Base-by-base conservation (phyloP, 2,329 filamentous ascomycete species). In the Monosporascus ibericus region DNA sequence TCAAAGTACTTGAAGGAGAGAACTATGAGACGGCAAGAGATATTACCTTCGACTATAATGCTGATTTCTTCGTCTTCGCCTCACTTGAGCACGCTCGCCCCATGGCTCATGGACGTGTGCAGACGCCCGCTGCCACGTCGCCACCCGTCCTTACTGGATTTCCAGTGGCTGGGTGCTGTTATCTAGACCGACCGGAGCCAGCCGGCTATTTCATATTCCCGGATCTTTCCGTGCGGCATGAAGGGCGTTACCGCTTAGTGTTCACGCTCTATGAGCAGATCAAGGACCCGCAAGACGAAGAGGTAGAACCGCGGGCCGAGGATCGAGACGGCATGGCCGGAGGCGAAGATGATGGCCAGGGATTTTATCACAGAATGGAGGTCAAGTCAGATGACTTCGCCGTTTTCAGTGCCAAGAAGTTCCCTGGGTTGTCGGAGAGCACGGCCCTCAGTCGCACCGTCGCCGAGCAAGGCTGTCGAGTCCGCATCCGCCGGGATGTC, bases 351-450 rank as follows among this genome's bases (percentile, higher is more conserved):
- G 22, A 58, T 51, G 27, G 60, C 61, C 46, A 60, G 68, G 55
- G 72, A 87, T 53, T 88, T 95, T 58, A 87, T 65, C 92, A 90
- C 74, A 82, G 92, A 50, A 82, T 96, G 73, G 90, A 96, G 69
- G 88, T 96, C 63, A 91, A 92, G 75, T 95, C 94, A 0, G 74
- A 80, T 14, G 84, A 89, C 0, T 97, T 99, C 69, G 85, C 83
- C 48, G 94, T 97, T 42, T 97, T 81, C 75, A 96, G 92, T 63
- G 94, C 94, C 49, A 99, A 97, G 84, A 97, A 96, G 75, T 99
- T 99, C 74, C 94, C 94, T 17, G 94, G 92, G 18, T 76, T 97
- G 54, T 87, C 88, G 44, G 90, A 94, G 69, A 96, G 91, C 73
- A 99, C 94, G 0, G 76, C 81, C 14, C 77, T 97, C 48, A 96